Percentiles rank a stretch among this genome's conserved stretches.
phyloP scores from a whole-genome alignment of 148 eudicot genomes.

The Arctostaphylos glauca region DNA sequence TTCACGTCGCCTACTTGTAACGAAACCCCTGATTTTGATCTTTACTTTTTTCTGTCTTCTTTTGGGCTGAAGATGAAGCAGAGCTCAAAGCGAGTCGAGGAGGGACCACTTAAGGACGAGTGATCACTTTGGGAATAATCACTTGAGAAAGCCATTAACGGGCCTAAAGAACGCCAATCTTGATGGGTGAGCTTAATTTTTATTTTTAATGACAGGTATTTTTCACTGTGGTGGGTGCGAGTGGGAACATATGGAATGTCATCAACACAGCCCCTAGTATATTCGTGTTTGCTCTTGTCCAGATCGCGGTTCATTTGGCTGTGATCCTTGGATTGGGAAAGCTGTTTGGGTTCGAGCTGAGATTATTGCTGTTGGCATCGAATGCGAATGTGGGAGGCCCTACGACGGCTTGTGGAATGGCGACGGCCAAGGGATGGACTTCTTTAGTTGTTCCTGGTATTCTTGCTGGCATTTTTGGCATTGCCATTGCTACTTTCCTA shows the following conservation, averaged over 20 bases:
- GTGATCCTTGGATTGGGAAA: conserved; percentile 80
- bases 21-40: too few species aligned
- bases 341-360: conserved; percentile 55
- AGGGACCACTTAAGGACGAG: too few species aligned
- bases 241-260: conserved; percentile 75
- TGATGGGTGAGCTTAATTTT: background rate
- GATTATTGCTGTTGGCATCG: conserved; percentile 69
- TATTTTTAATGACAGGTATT: conserved; percentile 47
- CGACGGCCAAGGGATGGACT: conserved; percentile 89
- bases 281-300: conserved; percentile 72
- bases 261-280: conserved; percentile 82
- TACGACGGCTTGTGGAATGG: conserved; percentile 98
- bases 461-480: conserved; percentile 92
- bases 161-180: too few species aligned
- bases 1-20: too few species aligned
- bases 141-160: too few species aligned
- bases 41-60: too few species aligned
- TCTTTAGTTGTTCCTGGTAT: conserved; percentile 82
- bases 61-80: too few species aligned
- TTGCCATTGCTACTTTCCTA: conserved; percentile 83
- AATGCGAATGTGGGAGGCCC: conserved; percentile 97
- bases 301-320: conserved; percentile 74
- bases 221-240: conserved; percentile 82
- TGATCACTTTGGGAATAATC: too few species aligned
- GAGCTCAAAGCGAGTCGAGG: too few species aligned